phyloP scores from a whole-genome alignment of 1,139 yeast species.

The Yamadazyma aaseri region DNA sequence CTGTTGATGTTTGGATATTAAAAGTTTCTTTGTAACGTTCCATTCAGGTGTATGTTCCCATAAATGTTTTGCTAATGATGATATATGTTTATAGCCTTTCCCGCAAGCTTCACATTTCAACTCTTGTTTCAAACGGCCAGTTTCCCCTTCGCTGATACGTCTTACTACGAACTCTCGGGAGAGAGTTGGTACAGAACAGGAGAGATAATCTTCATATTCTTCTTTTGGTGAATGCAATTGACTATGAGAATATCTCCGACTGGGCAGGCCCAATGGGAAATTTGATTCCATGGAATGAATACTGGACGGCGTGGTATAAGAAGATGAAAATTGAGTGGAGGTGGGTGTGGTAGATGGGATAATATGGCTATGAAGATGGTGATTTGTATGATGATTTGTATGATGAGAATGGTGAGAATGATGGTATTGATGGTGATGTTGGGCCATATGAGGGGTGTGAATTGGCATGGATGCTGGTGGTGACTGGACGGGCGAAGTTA shows the following conservation, averaged over 20 bases:
- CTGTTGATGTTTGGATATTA: slow-evolving; percentile 88
- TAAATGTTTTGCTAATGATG: slow-evolving; percentile 72
- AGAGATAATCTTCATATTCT: slow-evolving; percentile 13
- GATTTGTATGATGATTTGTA: slow-evolving; percentile 10
- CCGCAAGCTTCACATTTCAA: slow-evolving; percentile 88
- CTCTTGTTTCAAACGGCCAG: slow-evolving; percentile 79
- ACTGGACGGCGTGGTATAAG: too few species aligned
- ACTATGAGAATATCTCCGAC: slow-evolving; percentile 1
- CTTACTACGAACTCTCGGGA: slow-evolving; percentile 77
- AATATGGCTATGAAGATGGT: slow-evolving; percentile 7
- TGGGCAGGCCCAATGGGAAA: too few species aligned
- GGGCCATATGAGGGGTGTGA: slow-evolving; percentile 12
- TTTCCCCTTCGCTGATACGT: slow-evolving; percentile 81
- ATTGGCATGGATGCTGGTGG: slow-evolving; percentile 8
- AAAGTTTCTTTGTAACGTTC: slow-evolving; percentile 77
- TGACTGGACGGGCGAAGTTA: slow-evolving; percentile 3
- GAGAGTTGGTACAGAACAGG: slow-evolving; percentile 48
- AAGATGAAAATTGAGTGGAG: too few species aligned
- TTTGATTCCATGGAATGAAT: too few species aligned
- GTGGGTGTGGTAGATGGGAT: too few species aligned
- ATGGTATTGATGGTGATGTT: slow-evolving; percentile 10
- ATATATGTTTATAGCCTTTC: slow-evolving; percentile 83
- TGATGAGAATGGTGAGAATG: slow-evolving; percentile 7
- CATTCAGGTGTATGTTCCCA: slow-evolving; percentile 90
- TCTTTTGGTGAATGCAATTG: not conserved